A percentile compares a stretch with the other conserved stretches of the same genome.
Conservation (phyloP, 192 early-diverging fungal genomes). For the Spizellomyces punctatus region DNA sequence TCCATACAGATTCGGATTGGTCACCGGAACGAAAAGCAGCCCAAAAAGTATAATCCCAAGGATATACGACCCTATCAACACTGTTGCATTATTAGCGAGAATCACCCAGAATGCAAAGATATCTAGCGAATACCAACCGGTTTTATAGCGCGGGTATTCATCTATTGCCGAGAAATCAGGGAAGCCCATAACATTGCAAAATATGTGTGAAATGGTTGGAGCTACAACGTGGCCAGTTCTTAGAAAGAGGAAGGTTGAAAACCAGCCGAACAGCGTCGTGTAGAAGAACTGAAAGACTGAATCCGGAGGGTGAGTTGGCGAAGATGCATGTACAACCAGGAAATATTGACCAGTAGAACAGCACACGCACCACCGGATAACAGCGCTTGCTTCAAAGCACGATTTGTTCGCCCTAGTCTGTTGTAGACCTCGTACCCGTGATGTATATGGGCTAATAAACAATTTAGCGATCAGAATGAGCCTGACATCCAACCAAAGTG, state of each 20-base stretch:
- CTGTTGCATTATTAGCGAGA: not conserved
- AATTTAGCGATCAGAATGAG: not conserved
- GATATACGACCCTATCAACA: slow-evolving; percentile 4
- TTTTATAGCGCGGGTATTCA: slow-evolving; percentile 6
- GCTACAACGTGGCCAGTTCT: slow-evolving; percentile 56
- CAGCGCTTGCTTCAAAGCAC: not conserved
- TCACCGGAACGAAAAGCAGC: slow-evolving; percentile 9
- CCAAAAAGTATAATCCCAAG: slow-evolving; percentile 1
- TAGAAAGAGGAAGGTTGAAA: slow-evolving; percentile 66
- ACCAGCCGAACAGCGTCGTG: slow-evolving; percentile 82
- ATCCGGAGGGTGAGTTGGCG: not conserved
- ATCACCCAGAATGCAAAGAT: no score
- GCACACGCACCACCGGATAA: not conserved
- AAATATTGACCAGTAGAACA: not conserved
- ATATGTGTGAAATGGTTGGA: slow-evolving; percentile 61
- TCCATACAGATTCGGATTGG: slow-evolving; percentile 6
- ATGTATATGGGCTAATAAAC: slow-evolving; percentile 65
- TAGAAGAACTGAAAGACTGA: slow-evolving; percentile 69
- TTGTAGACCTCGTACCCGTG: slow-evolving; percentile 57
- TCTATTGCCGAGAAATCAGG: slow-evolving; percentile 55
- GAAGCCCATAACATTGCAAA: slow-evolving; percentile 80
- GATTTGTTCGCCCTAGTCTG: not conserved
- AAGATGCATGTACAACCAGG: not conserved
- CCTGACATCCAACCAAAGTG: not conserved
- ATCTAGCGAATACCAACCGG: not conserved